Conservation (phyloP, 2,329 filamentous ascomycete species). For the Atkinsonella hypoxylon region DNA sequence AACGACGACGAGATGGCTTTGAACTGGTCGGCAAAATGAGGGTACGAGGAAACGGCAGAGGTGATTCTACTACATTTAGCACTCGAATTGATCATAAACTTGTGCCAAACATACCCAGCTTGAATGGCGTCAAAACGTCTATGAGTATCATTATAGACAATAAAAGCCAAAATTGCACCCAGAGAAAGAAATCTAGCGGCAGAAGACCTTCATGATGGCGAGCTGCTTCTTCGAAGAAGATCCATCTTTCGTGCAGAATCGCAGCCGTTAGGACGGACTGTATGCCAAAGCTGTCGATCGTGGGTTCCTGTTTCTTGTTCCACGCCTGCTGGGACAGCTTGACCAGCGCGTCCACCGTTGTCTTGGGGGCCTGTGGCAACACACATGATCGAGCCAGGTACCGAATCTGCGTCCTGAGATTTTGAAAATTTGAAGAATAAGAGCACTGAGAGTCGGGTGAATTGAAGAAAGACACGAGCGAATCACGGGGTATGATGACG, state of each 20-base stretch:
- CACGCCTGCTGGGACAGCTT: slow-evolving; percentile 3
- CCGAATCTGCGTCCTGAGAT: slow-evolving; percentile 4
- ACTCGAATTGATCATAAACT: not conserved
- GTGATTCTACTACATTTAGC: slow-evolving; percentile 7
- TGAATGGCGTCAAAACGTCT: slow-evolving; percentile 3
- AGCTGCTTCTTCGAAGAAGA: slow-evolving; percentile 6
- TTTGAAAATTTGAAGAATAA: not conserved
- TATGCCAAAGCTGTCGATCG: not conserved
- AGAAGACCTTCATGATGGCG: not conserved
- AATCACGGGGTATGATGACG: slow-evolving; percentile 11
- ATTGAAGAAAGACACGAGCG: slow-evolving; percentile 7
- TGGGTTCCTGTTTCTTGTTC: not conserved
- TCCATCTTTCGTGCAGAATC: not conserved
- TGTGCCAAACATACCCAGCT: slow-evolving; percentile 1
- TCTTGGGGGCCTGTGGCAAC: not conserved
- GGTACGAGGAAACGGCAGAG: slow-evolving; percentile 3
- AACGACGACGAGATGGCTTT: slow-evolving; percentile 2
- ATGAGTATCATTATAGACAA: not conserved
- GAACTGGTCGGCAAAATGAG: slow-evolving; percentile 3
- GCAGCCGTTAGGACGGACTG: slow-evolving; percentile 7
- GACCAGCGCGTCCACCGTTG: slow-evolving; percentile 1
- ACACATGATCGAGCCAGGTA: slow-evolving; percentile 7
- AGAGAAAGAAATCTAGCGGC: slow-evolving; percentile 7
- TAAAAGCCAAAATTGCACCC: slow-evolving; percentile 6
- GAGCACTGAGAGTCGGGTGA: not conserved